These are phyloP conservation scores for Larix kaempferi DNA, from an alignment of 75 land plant genomes.

Conservation along the genomic window DNA sequence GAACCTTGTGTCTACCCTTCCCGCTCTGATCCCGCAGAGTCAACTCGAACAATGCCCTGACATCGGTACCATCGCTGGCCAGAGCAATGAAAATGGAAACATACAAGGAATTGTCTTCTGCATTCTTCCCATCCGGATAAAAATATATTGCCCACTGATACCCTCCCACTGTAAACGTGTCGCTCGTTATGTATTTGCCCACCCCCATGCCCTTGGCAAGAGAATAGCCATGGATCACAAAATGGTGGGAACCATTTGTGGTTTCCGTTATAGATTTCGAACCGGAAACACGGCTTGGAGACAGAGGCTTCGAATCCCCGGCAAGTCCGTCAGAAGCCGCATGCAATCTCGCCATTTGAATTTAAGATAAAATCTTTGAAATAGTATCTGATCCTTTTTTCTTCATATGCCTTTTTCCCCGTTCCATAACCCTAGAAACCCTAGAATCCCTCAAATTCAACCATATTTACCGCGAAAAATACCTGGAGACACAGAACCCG, in stretches of 20 bases:
- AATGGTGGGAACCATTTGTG: slow-evolving; percentile 85
- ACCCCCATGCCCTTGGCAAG: slow-evolving; percentile 80
- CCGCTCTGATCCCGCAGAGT: slow-evolving; percentile 85
- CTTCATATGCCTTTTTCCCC: no score
- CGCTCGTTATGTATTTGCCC: slow-evolving; percentile 82
- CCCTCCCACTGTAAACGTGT: slow-evolving; percentile 58
- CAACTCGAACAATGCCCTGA: slow-evolving; percentile 77
- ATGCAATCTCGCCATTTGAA: no score
- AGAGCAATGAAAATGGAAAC: slow-evolving; percentile 59
- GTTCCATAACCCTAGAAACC: no score
- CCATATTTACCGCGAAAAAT: no score
- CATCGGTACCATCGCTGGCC: slow-evolving; percentile 73
- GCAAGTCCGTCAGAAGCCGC: no score
- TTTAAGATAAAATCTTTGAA: no score
- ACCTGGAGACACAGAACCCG: no score
- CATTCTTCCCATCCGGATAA: slow-evolving; percentile 62
- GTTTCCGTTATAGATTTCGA: slow-evolving; percentile 65
- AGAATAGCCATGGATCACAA: slow-evolving; percentile 74
- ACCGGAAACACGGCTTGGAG: slow-evolving; percentile 2
- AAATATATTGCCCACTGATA: slow-evolving; percentile 66
- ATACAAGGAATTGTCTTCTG: slow-evolving; percentile 52
- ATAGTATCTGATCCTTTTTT: no score
- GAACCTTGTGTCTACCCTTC: slow-evolving; percentile 59
- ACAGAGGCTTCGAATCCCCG: not conserved
- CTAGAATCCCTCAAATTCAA: no score